Evolutionary conservation across 1,139 yeast species (phyloP), one percentile per base, ranked within the genome.

Genomic region (Hemisphaericaspora lyxosophila): DNA sequence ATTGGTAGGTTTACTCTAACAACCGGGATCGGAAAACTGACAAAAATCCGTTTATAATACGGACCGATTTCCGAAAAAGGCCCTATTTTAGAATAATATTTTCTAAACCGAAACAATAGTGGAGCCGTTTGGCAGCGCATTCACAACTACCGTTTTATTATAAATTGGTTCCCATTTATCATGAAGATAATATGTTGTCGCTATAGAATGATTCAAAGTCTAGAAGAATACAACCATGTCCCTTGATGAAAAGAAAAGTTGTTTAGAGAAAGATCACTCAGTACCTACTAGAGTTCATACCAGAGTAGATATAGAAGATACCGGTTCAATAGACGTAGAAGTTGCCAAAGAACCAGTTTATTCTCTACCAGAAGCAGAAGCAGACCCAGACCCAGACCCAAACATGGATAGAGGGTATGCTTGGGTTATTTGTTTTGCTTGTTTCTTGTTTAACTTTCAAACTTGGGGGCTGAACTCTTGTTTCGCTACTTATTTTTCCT

Each of bases 391-490:
- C 26, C 13, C 17, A 31, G 46, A 40, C 26, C 41, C 36, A 11
- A 40, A 40, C 23, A 41, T 46, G 4, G 80, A 74, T 42, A 67
- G 67, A 6, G 81, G 81, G 0, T 70, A 73, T 47, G 79, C 78
- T 3, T 71, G 80, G 70, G 57, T 70, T 1, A 56, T 72, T 8
- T 69, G 73, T 20, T 53, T 71, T 26, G 70, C 72, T 1, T 60
- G 64, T 18, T 65, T 71, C 42, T 41, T 70, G 4, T 52, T 73
- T 19, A 70, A 71, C 57, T 67, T 73, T 31, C 54, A 67, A 41
- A 69, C 79, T 0, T 75, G 77, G 71, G 82, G 82, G 1, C 71
- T 73, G 71, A 73, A 74, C 41, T 66, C 75, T 25, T 75, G 79
- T 4, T 76, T 65, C 55, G 80, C 79, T 18, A 64, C 75, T n/a